phyloP scores from a whole-genome alignment of 192 early-diverging fungal genomes.

The Irineochytrium annulatum region DNA sequence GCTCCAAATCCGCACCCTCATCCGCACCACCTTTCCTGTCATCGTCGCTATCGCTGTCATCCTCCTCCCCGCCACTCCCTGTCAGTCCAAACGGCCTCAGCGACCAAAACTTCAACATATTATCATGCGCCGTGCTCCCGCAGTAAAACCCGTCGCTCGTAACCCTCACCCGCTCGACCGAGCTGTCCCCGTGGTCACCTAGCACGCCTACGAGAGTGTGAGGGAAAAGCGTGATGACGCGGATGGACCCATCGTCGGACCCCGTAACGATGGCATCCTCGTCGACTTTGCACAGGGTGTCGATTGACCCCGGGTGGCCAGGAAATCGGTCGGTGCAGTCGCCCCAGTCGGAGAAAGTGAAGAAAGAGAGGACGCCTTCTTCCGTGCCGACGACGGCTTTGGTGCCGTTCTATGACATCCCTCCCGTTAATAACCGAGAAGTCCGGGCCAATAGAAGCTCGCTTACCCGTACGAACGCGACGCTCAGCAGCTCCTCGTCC shows the following conservation, averaged over 20 bases:
- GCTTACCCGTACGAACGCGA: conserved; percentile 63
- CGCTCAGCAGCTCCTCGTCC: conserved; percentile 91
- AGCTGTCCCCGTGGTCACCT: conserved; percentile 77
- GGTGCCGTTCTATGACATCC: conserved; percentile 55
- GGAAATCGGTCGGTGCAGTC: conserved; percentile 91
- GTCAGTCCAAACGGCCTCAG: conserved; percentile 41
- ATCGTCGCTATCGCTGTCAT: conserved; percentile 55
- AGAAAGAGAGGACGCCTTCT: conserved; percentile 82
- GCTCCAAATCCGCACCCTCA: neutral
- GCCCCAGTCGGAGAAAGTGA: conserved; percentile 86
- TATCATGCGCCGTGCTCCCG: conserved; percentile 82
- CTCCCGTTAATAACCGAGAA: conserved; percentile 3
- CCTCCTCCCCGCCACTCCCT: conserved; percentile 51
- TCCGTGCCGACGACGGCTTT: conserved; percentile 92
- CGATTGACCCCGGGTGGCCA: conserved; percentile 90
- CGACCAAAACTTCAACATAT: conserved; percentile 82
- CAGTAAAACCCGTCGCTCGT: conserved; percentile 70
- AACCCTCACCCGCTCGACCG: conserved; percentile 79
- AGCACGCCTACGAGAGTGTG: conserved; percentile 86
- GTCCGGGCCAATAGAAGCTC: neutral
- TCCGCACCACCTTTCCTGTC: conserved; percentile 3
- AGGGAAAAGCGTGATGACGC: conserved; percentile 82
- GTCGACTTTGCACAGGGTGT: conserved; percentile 77
- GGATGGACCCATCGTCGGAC: conserved; percentile 82
- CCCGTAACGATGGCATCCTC: conserved; percentile 87